These are phyloP conservation scores for Azolla pinnata DNA, from an alignment of 75 land plant species.

Conservation along the genomic window DNA sequence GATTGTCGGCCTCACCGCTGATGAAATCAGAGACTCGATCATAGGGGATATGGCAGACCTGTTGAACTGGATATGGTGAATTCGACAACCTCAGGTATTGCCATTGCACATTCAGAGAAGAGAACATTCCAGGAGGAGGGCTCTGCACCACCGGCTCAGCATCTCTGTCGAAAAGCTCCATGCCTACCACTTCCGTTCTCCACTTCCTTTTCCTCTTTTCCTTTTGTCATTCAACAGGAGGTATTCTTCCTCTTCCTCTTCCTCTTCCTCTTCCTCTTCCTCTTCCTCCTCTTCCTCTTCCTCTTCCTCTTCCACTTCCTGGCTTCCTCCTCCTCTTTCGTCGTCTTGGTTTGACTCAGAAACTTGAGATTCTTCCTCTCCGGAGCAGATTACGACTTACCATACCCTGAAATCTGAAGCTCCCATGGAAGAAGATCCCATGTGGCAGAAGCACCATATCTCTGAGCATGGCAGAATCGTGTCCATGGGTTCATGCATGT, in stretches of 20 bases:
- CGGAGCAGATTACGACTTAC: not conserved
- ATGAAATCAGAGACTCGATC: slow-evolving; percentile 52
- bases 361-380: not conserved
- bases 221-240: too few species aligned
- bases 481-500: not conserved
- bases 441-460: not conserved
- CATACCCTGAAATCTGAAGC: too few species aligned
- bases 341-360: too few species aligned
- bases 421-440: too few species aligned
- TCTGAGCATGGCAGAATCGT: not conserved
- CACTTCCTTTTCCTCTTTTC: not conserved
- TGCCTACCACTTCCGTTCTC: not conserved
- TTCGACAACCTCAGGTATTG: slow-evolving; percentile 5
- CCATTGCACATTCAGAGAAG: not conserved
- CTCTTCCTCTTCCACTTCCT: too few species aligned
- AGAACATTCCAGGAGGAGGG: slow-evolving; percentile 5
- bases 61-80: slow-evolving; percentile 33
- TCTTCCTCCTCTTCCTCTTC: too few species aligned
- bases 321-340: too few species aligned
- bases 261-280: too few species aligned
- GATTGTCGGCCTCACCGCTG: slow-evolving; percentile 55
- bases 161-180: slow-evolving; percentile 9
- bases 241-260: too few species aligned
- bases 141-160: slow-evolving; percentile 4
- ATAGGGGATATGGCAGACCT: slow-evolving; percentile 70